phyloP scores from a whole-genome alignment of 1,139 yeast species.

The Suhomyces kunorum region DNA sequence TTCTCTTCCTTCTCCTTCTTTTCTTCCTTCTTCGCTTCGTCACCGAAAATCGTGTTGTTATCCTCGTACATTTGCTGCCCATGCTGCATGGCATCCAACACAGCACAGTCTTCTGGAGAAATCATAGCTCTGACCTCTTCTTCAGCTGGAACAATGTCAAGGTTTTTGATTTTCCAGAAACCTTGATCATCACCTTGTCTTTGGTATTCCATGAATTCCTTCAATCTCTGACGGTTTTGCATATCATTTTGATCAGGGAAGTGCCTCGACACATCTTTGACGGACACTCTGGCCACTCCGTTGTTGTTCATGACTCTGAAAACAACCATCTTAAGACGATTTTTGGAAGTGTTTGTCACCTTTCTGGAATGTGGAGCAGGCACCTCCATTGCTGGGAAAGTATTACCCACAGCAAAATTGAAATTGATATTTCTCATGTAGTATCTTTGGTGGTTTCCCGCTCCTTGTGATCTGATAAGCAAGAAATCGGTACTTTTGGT shows the following conservation, averaged over 20 bases:
- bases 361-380: slow-evolving; percentile 98
- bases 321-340: slow-evolving; percentile 90
- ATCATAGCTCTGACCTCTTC: slow-evolving; percentile 84
- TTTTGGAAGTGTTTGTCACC: slow-evolving; percentile 90
- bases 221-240: slow-evolving; percentile 93
- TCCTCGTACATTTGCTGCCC: slow-evolving; percentile 87
- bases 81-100: slow-evolving; percentile 89
- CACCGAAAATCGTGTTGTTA: slow-evolving; percentile 54
- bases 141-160: slow-evolving; percentile 67
- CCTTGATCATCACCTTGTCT: slow-evolving; percentile 95
- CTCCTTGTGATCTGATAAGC: slow-evolving; percentile 78
- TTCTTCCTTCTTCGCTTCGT: slow-evolving; percentile 24
- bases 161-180: slow-evolving; percentile 84
- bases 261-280: slow-evolving; percentile 85
- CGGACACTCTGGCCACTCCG: slow-evolving; percentile 74
- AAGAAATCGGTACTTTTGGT: slow-evolving; percentile 77
- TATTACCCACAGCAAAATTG: slow-evolving; percentile 86
- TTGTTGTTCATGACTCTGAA: slow-evolving; percentile 81
- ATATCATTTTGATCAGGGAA: slow-evolving; percentile 97
- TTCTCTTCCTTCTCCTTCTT: slow-evolving; percentile 21
- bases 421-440: slow-evolving; percentile 66
- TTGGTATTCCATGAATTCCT: slow-evolving; percentile 98
- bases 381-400: slow-evolving; percentile 88
- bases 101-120: slow-evolving; percentile 86
- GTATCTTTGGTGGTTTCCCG: slow-evolving; percentile 57